Evolutionary conservation across 2,329 filamentous ascomycete genomes (phyloP), one percentile per base, ranked within the genome.

Genomic region (Aspergillus thermomutatus): DNA sequence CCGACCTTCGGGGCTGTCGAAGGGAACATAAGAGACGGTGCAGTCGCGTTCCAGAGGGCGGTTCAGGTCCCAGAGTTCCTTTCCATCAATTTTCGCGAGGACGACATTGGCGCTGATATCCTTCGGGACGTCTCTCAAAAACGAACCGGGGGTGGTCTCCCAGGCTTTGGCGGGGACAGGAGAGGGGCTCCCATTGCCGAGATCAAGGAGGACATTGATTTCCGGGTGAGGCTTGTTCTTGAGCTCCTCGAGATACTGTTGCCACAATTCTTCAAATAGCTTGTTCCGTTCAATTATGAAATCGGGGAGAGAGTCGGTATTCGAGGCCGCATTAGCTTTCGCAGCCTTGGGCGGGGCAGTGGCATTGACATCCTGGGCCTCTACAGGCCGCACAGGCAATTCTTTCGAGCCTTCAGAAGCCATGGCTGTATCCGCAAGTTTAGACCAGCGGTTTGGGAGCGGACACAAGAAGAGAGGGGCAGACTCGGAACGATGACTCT

Each of bases 21-120:
- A 99, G 62, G 89, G 87, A 61, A 97, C 82, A 53, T 97, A 82
- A 69, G 92, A 89, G 27, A 99, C 83, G 66, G 85, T 89, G 79
- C 91, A 94, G 79, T 87, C 91, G 76, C 86, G 87, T 81, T 97
- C 94, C 37, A 99, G 79, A 4, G 93, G 93, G 54, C 94, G 83
- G 69, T 93, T 91, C 63, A 99, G 79, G 78, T 99, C 94, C 94
- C 93, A 99, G 10, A 97, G 81, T 70, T 90, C 83, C 56, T 81
- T 77, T 55, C 89, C 91, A 68, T 97, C 88, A 40, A 97, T 83
- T 70, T 87, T 87, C 47, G 93, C 88, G 68, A 99, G 88, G 59
- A 99, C 90, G 48, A 79, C 71, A 87, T 92, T 78, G 87, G 90
- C 82, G 91, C 91, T 78, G 85, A 90, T 67, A 89, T 83, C 71